Base-by-base conservation (phyloP, 495 filamentous ascomycete genomes). In the Saxophila tyrrhenica region DNA sequence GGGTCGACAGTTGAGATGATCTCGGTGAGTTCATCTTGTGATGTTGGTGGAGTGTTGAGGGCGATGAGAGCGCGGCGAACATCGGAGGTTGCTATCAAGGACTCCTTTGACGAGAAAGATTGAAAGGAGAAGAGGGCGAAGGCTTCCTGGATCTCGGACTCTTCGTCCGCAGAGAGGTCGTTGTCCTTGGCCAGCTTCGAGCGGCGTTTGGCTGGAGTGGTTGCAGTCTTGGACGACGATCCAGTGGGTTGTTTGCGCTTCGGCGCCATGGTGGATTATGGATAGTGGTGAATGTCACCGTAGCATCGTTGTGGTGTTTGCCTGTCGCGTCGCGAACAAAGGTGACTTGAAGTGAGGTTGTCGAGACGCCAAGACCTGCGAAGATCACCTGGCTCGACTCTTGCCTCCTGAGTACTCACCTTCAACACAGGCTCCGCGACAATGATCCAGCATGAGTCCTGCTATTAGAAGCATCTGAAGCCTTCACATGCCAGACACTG, bases 161-260 rank as follows among this genome's bases (percentile, higher is more conserved):
- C 92, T 72, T 95, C 84, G 48, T 80, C 79, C 20, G 79, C 81
- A 24, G 80, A 83, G 67, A 98, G 81, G 66, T 86, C 78, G 74
- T 96, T 81, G 58, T 92, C 86, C 67, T 86, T 86, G 2, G 90
- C 89, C 55, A 94, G 86, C 65, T 88, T 91, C 60, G 89, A 94
- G 45, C 77, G 75, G 19, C 69, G 60, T 64, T 77, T 76, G 35
- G 68, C 50, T 35, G 29, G 29, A 7, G 29, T 13, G 29, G 29
- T 13, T 7, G 29, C 29, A 8, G 55, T 49, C 53, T 56, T 56
- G 19, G 52, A 25, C 1, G 42, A 39, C 17, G 61, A 43, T 15
- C 60, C 29, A n/a, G 63, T 52, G 19, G 58, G 50, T 25, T 61
- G 49, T 32, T 65, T 65, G 39, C 72, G 70, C 55, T 73, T 73